Base-by-base conservation (phyloP, 2,329 filamentous ascomycete species). In the Metarhizium robertsii region DNA sequence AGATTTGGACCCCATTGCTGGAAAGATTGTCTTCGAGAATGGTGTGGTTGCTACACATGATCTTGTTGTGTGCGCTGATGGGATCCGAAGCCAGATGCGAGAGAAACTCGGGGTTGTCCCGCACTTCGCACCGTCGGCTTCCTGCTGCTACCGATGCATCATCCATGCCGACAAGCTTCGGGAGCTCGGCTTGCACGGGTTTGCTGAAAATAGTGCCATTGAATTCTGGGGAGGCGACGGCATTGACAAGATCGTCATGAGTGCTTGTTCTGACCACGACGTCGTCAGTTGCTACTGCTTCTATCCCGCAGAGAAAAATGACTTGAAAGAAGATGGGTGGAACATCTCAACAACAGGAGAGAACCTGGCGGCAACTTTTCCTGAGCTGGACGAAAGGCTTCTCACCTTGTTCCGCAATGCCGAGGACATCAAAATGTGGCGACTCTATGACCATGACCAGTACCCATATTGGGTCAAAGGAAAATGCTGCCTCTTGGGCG, bases 221-320 rank as follows among this genome's bases (percentile, higher is more conserved):
- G 80, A 86, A 64, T 86, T 84, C 68, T 86, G 83, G 83, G 83
- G 83, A 36, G 83, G 84, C n/a, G 73, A 79, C 36, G 76, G 80
- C 53, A 68, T 66, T 56, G 75, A 84, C 65, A 86, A 86, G 71
- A 84, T 86, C 58, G 83, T 86, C 16, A 73, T 86, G 13, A 84
- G 80, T 0, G 79, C 83, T n/a, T 86, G 83, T 68, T 81, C 83
- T 61, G 76, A 75, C 43, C 79, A 81, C 51, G 75, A 77, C 46
- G 67, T 85, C 4, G 70, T 84, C 10, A 84, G 80, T 0, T 86
- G 82, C 68, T 86, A 86, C 67, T 86, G 83, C 68, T 86, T 86
- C 72, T 86, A 84, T 65, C 77, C 82, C 0, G 74, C 79, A 1
- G 74, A 77, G 6, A 73, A 76, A 55, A 80, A 81, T 6, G 80